Evolutionary conservation across 2,329 filamentous ascomycete species (phyloP).

Genomic region (Sporothrix inflata): DNA sequence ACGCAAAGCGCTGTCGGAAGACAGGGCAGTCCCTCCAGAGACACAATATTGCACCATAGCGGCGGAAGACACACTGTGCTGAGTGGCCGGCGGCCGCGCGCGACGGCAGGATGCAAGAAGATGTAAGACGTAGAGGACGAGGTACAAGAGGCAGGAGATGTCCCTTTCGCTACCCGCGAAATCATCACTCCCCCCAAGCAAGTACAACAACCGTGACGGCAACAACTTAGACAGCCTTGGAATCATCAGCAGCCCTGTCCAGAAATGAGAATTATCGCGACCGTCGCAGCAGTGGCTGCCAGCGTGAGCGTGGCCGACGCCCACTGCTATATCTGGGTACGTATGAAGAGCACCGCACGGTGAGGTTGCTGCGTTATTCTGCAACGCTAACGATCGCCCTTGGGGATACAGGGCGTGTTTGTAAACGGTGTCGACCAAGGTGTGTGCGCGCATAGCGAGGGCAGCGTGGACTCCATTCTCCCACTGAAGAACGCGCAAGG

Average conservation of each 20-base stretch:
- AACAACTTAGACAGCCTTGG: background rate
- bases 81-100: background rate
- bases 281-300: background rate
- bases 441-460: background rate
- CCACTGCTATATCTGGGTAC: conserved; percentile 36
- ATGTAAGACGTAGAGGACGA: background rate
- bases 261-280: background rate
- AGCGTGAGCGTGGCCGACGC: conserved; percentile 31
- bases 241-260: background rate
- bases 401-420: conserved; percentile 33
- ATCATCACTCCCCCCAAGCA: background rate
- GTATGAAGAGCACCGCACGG: background rate
- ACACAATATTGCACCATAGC: background rate
- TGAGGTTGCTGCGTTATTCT: background rate
- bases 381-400: background rate
- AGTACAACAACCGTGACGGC: background rate
- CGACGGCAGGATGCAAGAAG: background rate
- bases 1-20: background rate
- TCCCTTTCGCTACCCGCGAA: background rate
- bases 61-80: background rate
- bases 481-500: background rate
- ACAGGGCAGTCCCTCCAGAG: background rate
- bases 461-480: background rate
- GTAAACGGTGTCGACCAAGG: conserved; percentile 37
- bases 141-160: background rate